Base-by-base conservation (phyloP, 2,329 filamentous ascomycete genomes). In the Ploettnerulaceae sp. region DNA sequence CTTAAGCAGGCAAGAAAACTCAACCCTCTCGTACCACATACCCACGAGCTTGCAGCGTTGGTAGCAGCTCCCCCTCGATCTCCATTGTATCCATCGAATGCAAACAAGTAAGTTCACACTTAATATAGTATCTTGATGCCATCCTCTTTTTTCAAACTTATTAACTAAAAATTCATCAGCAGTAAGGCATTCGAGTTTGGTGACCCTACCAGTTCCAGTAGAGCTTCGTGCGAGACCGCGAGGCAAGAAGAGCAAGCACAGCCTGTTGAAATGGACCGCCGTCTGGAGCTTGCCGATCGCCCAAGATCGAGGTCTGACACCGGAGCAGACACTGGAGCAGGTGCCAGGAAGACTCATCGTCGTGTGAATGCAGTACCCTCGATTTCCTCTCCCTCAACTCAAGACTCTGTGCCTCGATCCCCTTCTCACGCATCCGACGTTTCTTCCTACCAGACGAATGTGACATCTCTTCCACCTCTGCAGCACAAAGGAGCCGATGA, bases 401-500 rank as follows among this genome's bases (percentile, higher is more conserved):
- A 52, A 18, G 47, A 37, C 29, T 49, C 48, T 17, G 31, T 21
- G 35, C 25, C 31, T 11, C 49, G 53, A 26, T 52, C 58, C 5
- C 31, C 39, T 8, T 61, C 60, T 15, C 51, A 47, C 50, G 48
- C 40, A 22, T 61, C 59, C 2, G 45, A 52, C n/a, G 31, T 37
- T 46, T 46, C 43, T 11, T 61, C 60, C 2, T 57, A 51, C 20
- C 57, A 60, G 34, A 63, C 61, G 7, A 54, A 55, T 36, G 56
- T 46, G 4, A 61, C 58, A 4, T 61, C 59, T 17, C 42, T 64
- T 21, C 56, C 56, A 11, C 36, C 61, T 9, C 49, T 64, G 9
- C 61, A 64, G 40, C 49, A 53, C 15, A 62, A 59, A 34, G 44
- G 49, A 2, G 26, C 45, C 6, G 55, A 62, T 15, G 81, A 79